Evolutionary conservation across 768 basidiomycete species (phyloP).

Genomic region (Neoboletus magnificus): DNA sequence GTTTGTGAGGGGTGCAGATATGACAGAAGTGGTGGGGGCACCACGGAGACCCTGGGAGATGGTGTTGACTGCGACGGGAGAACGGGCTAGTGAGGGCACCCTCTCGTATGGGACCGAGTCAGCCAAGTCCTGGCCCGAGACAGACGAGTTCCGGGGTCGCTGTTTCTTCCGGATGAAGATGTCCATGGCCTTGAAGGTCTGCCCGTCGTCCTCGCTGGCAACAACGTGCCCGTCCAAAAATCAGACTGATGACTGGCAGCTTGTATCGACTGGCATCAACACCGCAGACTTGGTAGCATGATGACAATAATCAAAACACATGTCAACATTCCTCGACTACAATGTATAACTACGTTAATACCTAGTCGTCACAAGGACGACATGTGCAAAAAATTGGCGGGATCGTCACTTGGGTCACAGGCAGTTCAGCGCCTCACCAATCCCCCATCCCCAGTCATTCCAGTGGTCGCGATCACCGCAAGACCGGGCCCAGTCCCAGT

Average conservation of each 20-base stretch:
- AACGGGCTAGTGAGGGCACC: slow-evolving; percentile 49
- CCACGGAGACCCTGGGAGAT: slow-evolving; percentile 55
- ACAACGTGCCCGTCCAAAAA: slow-evolving; percentile 6
- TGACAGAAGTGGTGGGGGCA: slow-evolving; percentile 31
- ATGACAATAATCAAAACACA: slow-evolving; percentile 20
- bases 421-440: slow-evolving; percentile 29
- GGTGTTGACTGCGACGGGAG: slow-evolving; percentile 57
- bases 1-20: slow-evolving; percentile 83
- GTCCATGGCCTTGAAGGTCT: slow-evolving; percentile 47
- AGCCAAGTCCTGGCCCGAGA: slow-evolving; percentile 57
- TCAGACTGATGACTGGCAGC: slow-evolving; percentile 2
- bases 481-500: slow-evolving; percentile 29
- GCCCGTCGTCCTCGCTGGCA: slow-evolving; percentile 13
- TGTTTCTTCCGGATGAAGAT: slow-evolving; percentile 63
- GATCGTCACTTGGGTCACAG: slow-evolving; percentile 25
- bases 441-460: slow-evolving; percentile 20
- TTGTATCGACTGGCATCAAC: slow-evolving; percentile 6
- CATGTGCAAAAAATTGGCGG: slow-evolving; percentile 28
- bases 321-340: slow-evolving; percentile 21
- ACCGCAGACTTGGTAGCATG: no score
- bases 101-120: slow-evolving; percentile 76
- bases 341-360: no score
- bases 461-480: slow-evolving; percentile 18
- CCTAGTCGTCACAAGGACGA: slow-evolving; percentile 27
- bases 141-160: slow-evolving; percentile 57